Evolutionary conservation across 495 filamentous ascomycete species (phyloP).

Genomic region (Aspergillus biplanus): DNA sequence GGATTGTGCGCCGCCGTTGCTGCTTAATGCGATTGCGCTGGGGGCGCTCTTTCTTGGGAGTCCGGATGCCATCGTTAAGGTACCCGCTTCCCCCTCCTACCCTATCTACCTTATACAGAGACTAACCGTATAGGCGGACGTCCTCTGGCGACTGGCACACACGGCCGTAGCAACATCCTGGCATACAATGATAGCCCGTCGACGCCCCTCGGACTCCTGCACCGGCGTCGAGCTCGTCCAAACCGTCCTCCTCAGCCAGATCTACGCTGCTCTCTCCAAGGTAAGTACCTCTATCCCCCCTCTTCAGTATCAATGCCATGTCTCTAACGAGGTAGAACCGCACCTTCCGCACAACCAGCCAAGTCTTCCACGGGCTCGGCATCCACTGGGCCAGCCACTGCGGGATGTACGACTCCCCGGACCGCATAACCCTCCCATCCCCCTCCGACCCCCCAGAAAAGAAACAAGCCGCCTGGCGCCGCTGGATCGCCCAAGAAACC

Average conservation of each 20-base stretch:
- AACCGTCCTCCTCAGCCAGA: conserved; percentile 7
- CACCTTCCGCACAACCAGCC: conserved; percentile 9
- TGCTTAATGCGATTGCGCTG: conserved; percentile 6
- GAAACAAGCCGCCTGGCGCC: not conserved
- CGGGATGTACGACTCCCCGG: conserved; percentile 3
- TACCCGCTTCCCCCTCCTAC: not conserved
- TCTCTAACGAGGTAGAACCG: conserved; percentile 1
- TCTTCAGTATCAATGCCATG: not conserved
- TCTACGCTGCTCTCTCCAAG: conserved; percentile 10
- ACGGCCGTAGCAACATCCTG: conserved; percentile 10
- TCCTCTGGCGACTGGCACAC: conserved; percentile 5
- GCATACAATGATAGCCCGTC: conserved; percentile 1
- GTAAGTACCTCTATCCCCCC: not conserved
- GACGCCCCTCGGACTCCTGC: not conserved
- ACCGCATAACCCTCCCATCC: not conserved
- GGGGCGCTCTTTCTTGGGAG: conserved; percentile 2
- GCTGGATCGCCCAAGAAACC: conserved; percentile 12
- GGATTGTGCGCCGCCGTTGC: not conserved
- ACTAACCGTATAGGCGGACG: conserved; percentile 2
- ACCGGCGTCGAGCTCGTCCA: conserved; percentile 6
- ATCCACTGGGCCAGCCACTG: conserved; percentile 14
- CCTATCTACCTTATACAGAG: too few species aligned
- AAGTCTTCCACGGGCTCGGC: conserved; percentile 7
- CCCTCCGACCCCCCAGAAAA: not conserved
- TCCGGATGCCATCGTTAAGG: not conserved